A percentile compares a stretch with the other conserved stretches of the same genome.
These are phyloP conservation scores for Sonneratia alba DNA, from an alignment of 345 rosid genomes.

Conservation along the genomic window DNA sequence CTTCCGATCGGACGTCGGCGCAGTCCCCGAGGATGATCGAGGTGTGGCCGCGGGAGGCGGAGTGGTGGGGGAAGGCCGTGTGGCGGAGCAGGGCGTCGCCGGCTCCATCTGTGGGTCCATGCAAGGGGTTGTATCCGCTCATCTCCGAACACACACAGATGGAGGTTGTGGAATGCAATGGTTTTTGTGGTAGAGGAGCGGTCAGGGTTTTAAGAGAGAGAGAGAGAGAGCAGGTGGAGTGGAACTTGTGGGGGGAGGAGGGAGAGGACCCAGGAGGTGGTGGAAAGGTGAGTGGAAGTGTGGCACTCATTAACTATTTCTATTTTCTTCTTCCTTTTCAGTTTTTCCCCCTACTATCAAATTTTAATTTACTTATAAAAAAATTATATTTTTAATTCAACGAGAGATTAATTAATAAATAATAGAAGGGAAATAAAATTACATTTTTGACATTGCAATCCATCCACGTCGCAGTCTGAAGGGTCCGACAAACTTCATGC, in stretches of 20 bases:
- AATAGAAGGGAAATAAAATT: too few species aligned
- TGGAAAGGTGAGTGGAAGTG: not conserved
- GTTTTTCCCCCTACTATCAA: too few species aligned
- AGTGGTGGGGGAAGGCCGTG: not conserved
- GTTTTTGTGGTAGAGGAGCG: not conserved
- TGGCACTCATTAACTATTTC: not conserved
- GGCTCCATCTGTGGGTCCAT: not conserved
- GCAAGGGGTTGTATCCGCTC: conserved; percentile 4
- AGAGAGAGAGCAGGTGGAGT: not conserved
- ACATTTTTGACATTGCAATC: too few species aligned
- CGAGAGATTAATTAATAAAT: too few species aligned
- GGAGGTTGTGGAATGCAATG: too few species aligned
- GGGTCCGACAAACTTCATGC: too few species aligned
- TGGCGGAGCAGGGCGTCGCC: conserved; percentile 6
- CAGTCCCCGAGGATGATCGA: conserved; percentile 11
- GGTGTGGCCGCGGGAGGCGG: not conserved
- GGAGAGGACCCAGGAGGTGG: conserved; percentile 6
- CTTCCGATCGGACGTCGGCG: conserved; percentile 8
- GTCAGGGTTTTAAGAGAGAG: not conserved
- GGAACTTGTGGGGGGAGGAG: not conserved
- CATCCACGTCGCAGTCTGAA: too few species aligned
- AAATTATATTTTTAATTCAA: too few species aligned
- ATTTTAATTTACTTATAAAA: too few species aligned
- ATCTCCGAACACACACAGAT: not conserved
- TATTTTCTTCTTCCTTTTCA: not conserved